Percentiles rank a stretch among this genome's conserved stretches.
Evolutionary conservation across 768 basidiomycete genomes (phyloP).

Genomic region (Tylopilus vinaceipallidus): DNA sequence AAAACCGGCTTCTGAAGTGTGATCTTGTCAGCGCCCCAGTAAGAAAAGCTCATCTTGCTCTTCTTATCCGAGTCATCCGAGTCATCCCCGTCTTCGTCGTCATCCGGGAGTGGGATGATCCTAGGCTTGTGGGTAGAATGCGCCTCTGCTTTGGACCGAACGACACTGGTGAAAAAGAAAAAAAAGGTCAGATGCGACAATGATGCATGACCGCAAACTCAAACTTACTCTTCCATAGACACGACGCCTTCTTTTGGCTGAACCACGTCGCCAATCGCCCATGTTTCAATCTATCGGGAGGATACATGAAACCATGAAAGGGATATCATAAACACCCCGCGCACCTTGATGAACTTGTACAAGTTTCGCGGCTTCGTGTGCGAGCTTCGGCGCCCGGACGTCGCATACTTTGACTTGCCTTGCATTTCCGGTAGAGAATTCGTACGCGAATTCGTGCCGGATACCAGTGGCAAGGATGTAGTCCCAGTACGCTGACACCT

Average conservation of each 20-base stretch:
- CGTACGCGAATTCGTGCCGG: conserved; percentile 63
- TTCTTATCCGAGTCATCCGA: conserved; percentile 87
- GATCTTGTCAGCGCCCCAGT: conserved; percentile 91
- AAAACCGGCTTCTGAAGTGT: conserved; percentile 78
- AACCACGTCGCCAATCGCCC: conserved; percentile 76
- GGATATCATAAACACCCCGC: conserved; percentile 15
- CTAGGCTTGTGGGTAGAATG: conserved; percentile 57
- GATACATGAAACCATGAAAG: conserved; percentile 3
- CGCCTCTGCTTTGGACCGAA: conserved; percentile 63
- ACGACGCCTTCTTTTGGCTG: conserved; percentile 80
- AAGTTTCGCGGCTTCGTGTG: conserved; percentile 86
- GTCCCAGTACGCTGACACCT: conserved; percentile 89
- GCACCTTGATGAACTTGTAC: conserved; percentile 89
- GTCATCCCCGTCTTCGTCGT: conserved; percentile 56
- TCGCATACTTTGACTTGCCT: conserved; percentile 82
- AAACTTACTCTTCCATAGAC: conserved; percentile 86
- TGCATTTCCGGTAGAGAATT: conserved; percentile 82
- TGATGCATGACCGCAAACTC: conserved; percentile 31
- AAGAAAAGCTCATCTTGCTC: conserved; percentile 93
- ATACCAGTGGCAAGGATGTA: conserved; percentile 77
- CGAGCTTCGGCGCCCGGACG: conserved; percentile 69
- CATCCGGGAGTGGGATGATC: conserved; percentile 68
- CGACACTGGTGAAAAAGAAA: conserved; percentile 69
- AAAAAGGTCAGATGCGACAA: conserved; percentile 7
- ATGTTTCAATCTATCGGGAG: conserved; percentile 74